Evolutionary conservation across 106 monocot species (phyloP).

Genomic region (Hemerocallis citrina): DNA sequence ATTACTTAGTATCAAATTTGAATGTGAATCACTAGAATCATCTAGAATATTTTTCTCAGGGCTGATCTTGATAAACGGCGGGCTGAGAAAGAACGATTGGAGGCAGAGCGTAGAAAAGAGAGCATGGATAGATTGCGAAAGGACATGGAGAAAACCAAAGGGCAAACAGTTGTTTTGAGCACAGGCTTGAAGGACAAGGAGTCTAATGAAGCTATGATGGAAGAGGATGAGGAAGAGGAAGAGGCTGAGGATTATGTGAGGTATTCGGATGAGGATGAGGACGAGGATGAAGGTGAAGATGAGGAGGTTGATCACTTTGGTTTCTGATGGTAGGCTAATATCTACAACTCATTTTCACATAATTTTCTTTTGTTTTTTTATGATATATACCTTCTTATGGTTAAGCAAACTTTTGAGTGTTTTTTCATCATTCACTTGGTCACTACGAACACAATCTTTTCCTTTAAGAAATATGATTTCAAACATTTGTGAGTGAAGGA

Average conservation of each 20-base stretch:
- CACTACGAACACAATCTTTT: no score
- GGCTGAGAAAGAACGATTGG: conserved; percentile 75
- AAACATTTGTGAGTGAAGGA: no score
- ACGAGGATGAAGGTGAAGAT: conserved; percentile 71
- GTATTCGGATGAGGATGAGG: conserved; percentile 57
- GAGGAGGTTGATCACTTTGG: conserved; percentile 77
- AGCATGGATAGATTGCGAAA: conserved; percentile 74
- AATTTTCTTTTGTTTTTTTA: no score
- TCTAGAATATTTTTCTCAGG: conserved; percentile 22
- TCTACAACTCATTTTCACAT: no score
- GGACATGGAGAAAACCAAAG: conserved; percentile 86
- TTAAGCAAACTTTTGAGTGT: no score
- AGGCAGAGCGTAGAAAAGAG: conserved; percentile 51
- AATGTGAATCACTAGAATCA: not conserved
- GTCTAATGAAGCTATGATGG: conserved; percentile 20
- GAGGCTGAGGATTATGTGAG: conserved; percentile 49
- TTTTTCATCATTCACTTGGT: no score
- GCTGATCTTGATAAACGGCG: conserved; percentile 88
- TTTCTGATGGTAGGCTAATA: conserved; percentile 58
- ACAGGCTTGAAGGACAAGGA: conserved; percentile 76
- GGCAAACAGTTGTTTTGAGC: conserved; percentile 77
- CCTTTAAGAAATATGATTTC: no score
- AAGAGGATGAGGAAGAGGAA: conserved; percentile 53
- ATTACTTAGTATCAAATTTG: not conserved
- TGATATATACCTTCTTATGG: no score